Percentiles rank a stretch among this genome's conserved stretches.
phyloP scores from a whole-genome alignment of 345 rosid species.

The Linum tenue region DNA sequence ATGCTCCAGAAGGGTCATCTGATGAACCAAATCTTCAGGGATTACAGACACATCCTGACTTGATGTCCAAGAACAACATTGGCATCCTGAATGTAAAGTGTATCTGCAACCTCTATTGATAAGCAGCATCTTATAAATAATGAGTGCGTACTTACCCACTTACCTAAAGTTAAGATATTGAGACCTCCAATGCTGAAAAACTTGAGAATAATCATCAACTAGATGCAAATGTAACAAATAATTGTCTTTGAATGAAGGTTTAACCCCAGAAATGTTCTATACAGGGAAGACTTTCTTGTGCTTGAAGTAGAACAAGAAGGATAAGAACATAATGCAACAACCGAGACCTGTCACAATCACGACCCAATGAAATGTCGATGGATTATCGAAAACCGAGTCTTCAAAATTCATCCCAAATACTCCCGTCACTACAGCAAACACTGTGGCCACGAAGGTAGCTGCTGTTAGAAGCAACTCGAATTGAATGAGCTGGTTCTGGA shows the following conservation, averaged over 20 bases:
- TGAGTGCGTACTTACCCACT: too few species aligned
- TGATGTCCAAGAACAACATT: slow-evolving; percentile 52
- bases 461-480: slow-evolving; percentile 92
- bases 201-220: slow-evolving; percentile 3
- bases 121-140: too few species aligned
- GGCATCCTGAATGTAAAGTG: slow-evolving; percentile 29
- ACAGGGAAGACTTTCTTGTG: slow-evolving; percentile 76
- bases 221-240: background rate
- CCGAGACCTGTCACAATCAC: slow-evolving; percentile 50
- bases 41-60: slow-evolving; percentile 44
- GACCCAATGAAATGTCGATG: slow-evolving; percentile 65
- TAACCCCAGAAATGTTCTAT: slow-evolving; percentile 9
- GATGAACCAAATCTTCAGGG: slow-evolving; percentile 11
- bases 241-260: background rate
- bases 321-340: slow-evolving; percentile 43
- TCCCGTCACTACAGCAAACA: slow-evolving; percentile 76
- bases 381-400: slow-evolving; percentile 55
- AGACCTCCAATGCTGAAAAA: background rate
- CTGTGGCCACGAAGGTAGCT: slow-evolving; percentile 78
- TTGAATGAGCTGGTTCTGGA: slow-evolving; percentile 90
- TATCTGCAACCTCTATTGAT: too few species aligned
- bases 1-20: background rate
- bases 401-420: slow-evolving; percentile 84
- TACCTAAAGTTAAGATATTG: too few species aligned
- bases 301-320: slow-evolving; percentile 67